Evolutionary conservation across 2,329 filamentous ascomycete genomes (phyloP).

Genomic region (Alternaria sp.): DNA sequence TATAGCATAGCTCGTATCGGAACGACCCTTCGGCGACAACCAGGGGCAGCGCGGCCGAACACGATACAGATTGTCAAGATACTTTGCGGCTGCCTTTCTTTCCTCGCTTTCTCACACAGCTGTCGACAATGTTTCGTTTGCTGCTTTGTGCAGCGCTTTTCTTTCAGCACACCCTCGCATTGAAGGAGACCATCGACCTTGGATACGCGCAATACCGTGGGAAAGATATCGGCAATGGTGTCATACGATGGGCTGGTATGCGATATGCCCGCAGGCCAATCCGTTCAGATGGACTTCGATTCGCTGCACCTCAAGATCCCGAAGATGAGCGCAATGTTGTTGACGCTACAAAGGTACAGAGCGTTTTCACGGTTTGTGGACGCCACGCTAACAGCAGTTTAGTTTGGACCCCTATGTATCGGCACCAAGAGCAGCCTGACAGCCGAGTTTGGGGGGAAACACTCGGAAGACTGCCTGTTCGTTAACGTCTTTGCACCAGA

Average conservation of each 20-base stretch:
- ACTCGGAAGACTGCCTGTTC: constrained; percentile 51
- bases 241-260: constrained; percentile 77
- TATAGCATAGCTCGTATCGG: constrained; percentile 8
- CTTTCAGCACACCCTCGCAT: constrained; percentile 36
- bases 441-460: constrained; percentile 33
- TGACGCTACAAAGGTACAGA: constrained; percentile 52
- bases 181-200: constrained; percentile 62
- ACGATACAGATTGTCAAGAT: not conserved
- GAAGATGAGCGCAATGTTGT: constrained; percentile 53
- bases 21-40: not conserved
- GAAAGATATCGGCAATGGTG: constrained; percentile 58
- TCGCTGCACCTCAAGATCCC: constrained; percentile 71
- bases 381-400: constrained; percentile 7
- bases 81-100: not conserved
- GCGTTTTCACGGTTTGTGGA: not conserved
- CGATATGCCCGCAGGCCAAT: constrained; percentile 64
- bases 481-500: constrained; percentile 49
- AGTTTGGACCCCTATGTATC: constrained; percentile 47
- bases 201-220: constrained; percentile 73
- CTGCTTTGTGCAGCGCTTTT: constrained; percentile 33
- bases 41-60: constrained; percentile 1
- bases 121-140: constrained; percentile 26
- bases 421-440: constrained; percentile 31
- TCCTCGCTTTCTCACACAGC: not conserved
- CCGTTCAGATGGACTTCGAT: constrained; percentile 55